Percentiles rank a stretch among this genome's conserved stretches.
Evolutionary conservation across 1,139 yeast species (phyloP).

Genomic region (Lodderomyces jiufengensis): DNA sequence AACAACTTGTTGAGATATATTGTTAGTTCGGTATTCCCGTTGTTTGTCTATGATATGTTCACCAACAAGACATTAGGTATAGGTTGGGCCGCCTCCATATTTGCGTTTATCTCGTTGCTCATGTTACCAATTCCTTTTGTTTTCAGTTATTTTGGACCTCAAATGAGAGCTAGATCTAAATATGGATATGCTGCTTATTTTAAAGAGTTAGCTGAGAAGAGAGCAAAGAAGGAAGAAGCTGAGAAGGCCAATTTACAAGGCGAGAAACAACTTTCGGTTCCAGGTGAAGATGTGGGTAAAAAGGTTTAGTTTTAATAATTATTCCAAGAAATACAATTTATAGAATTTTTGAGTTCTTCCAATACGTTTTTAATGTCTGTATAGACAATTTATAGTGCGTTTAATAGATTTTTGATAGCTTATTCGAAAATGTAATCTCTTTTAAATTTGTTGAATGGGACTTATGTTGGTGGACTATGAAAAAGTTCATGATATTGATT

Average conservation of each 20-base stretch:
- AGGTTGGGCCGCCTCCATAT: slow-evolving; percentile 37
- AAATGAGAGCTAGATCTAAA: slow-evolving; percentile 50
- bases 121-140: slow-evolving; percentile 38
- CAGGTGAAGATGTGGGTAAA: slow-evolving; percentile 9
- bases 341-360: too few relatives aligned
- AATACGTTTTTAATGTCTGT: too few relatives aligned
- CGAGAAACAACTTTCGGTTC: background rate
- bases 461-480: too few relatives aligned
- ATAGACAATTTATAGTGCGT: too few relatives aligned
- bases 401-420: too few relatives aligned
- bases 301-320: slow-evolving; percentile 7
- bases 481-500: too few relatives aligned
- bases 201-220: slow-evolving; percentile 26
- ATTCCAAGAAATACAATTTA: background rate
- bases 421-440: too few relatives aligned
- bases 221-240: slow-evolving; percentile 15
- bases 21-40: slow-evolving; percentile 58
- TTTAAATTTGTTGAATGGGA: too few relatives aligned
- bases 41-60: slow-evolving; percentile 46
- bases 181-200: slow-evolving; percentile 57
- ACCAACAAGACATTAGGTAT: slow-evolving; percentile 25
- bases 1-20: slow-evolving; percentile 67
- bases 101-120: slow-evolving; percentile 33
- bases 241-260: slow-evolving; percentile 1
- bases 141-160: slow-evolving; percentile 56